Evolutionary conservation across 2,329 filamentous ascomycete genomes (phyloP).

Genomic region (Phialemoniopsis sp.): DNA sequence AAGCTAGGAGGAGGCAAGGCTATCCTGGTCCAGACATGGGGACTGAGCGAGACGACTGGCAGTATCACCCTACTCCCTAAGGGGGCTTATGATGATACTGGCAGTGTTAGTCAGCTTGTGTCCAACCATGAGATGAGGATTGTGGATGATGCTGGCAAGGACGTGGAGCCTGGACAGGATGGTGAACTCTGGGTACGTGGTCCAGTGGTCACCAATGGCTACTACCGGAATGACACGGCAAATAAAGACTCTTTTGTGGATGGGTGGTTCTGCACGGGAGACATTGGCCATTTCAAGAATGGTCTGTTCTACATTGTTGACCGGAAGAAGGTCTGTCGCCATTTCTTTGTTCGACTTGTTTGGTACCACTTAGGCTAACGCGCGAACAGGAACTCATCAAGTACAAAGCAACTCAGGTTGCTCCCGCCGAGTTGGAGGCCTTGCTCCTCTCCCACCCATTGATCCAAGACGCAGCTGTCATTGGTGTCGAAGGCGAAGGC

Average conservation of each 20-base stretch:
- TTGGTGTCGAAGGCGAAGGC: slow-evolving; percentile 51
- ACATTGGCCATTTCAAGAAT: slow-evolving; percentile 68
- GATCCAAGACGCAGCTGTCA: slow-evolving; percentile 72
- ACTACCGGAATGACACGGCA: slow-evolving; percentile 63
- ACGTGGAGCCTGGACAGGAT: slow-evolving; percentile 31
- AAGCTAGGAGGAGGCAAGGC: slow-evolving; percentile 39
- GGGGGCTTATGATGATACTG: slow-evolving; percentile 34
- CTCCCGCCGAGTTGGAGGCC: slow-evolving; percentile 74
- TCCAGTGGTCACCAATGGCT: slow-evolving; percentile 68
- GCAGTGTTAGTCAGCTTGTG: slow-evolving; percentile 38
- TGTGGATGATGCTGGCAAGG: slow-evolving; percentile 31
- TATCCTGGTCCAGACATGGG: slow-evolving; percentile 50
- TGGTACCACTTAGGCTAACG: no score
- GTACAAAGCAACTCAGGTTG: slow-evolving; percentile 74
- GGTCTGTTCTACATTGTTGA: slow-evolving; percentile 77
- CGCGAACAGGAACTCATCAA: slow-evolving; percentile 68
- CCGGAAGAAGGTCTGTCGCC: slow-evolving; percentile 56
- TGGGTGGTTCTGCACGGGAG: slow-evolving; percentile 75
- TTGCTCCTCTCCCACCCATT: slow-evolving; percentile 67
- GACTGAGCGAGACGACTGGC: slow-evolving; percentile 51
- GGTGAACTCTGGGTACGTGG: slow-evolving; percentile 68
- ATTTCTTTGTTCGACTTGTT: no score
- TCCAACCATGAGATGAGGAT: slow-evolving; percentile 29
- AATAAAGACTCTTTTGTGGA: slow-evolving; percentile 55
- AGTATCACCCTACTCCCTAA: slow-evolving; percentile 39